Conservation (phyloP, 2,329 filamentous ascomycete species). For the Didymella segeticola region DNA sequence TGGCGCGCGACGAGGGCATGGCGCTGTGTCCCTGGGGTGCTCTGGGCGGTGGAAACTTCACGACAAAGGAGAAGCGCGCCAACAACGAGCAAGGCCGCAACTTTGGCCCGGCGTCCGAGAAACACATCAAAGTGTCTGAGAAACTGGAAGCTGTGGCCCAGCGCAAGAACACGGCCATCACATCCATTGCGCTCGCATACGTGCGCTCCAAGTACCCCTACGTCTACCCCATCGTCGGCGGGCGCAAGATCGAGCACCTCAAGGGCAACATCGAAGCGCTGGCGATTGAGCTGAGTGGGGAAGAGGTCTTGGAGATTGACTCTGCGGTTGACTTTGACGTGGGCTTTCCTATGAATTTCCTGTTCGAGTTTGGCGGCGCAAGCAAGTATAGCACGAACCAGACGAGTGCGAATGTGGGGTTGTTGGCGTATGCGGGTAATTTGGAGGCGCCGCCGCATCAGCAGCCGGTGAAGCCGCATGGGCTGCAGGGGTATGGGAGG, state of each 20-base stretch:
- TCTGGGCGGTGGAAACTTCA: constrained; percentile 58
- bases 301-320: constrained; percentile 64
- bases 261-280: constrained; percentile 68
- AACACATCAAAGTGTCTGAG: constrained; percentile 60
- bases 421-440: constrained; percentile 38
- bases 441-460: constrained; percentile 35
- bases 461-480: constrained; percentile 37
- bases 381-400: constrained; percentile 37
- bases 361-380: constrained; percentile 45
- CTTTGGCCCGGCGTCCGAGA: constrained; percentile 52
- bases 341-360: constrained; percentile 61
- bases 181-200: constrained; percentile 71
- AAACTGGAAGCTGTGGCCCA: constrained; percentile 67
- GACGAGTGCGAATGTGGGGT: constrained; percentile 36
- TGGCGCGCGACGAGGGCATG: constrained; percentile 69
- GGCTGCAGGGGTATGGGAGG: constrained; percentile 25
- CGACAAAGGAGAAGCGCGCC: constrained; percentile 49
- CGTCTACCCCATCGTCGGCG: constrained; percentile 77
- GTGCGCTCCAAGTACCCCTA: constrained; percentile 74
- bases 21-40: constrained; percentile 63
- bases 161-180: constrained; percentile 64
- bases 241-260: constrained; percentile 74
- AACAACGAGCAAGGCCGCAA: constrained; percentile 46
- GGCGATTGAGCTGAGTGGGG: constrained; percentile 56
- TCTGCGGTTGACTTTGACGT: constrained; percentile 58